Base-by-base conservation (phyloP, 2,329 filamentous ascomycete species). In the Neospermospora avenae region DNA sequence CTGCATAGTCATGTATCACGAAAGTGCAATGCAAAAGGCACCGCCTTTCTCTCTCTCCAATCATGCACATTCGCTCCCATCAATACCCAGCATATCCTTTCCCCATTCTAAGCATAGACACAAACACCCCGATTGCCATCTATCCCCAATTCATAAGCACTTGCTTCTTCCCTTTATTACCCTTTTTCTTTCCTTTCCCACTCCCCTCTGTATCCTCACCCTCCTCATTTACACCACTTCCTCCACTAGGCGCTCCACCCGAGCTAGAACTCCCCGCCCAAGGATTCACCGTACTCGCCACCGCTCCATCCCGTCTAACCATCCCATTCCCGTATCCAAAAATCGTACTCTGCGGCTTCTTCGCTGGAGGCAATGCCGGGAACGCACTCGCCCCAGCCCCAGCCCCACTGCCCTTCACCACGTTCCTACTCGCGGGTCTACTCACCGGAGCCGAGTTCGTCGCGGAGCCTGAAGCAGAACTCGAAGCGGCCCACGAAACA, bases 341-440 rank as follows among this genome's bases (percentile, higher is more conserved):
- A 46, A 87, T 84, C 0, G 82, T 84, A 1, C 82, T 85, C 44
- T 78, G 77, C 3, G 83, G 82, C 69, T 87, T 97, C 0, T 89
- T 82, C 1, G 91, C 92, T 0, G 86, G 81, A 0, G 93, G 93
- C 0, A 97, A 80, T 1, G 91, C 87, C 0, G 93, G 93, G 75
- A 97, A 97, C 0, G 86, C 85, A 28, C n/a, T 49, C 28, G 6
- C 28, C 11, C 28, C 28, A 5, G 11, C 28, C 11, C 28, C 28
- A 31, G 28, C 28, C 5, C 28, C 28, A 4, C 3, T 57, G 63
- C 93, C 88, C 10, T 72, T 68, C 8, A 69, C 72, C 24, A 52
- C 46, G 35, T 54, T 63, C 25, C 56, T 56, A 14, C 44, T 58
- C 13, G 55, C 54, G 1, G 57, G 61, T 18, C 61, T 37, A n/a